Evolutionary conservation across 129 eudicot genomes (phyloP).

Genomic region (Solidago caesia): DNA sequence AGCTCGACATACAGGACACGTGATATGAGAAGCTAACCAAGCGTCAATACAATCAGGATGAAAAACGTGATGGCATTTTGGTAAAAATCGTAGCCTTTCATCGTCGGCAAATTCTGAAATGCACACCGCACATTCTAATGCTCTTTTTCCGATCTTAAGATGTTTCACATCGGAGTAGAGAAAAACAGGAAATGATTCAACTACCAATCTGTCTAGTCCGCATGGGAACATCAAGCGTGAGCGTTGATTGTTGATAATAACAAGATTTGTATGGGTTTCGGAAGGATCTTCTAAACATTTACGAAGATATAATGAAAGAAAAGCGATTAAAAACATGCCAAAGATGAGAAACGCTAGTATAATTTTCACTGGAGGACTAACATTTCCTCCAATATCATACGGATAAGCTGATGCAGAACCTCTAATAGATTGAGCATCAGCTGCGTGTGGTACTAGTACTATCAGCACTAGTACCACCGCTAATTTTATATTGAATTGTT

Average conservation of each 20-base stretch:
- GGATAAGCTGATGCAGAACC: conserved; percentile 16
- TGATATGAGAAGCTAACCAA: conserved; percentile 55
- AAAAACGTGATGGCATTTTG: conserved; percentile 53
- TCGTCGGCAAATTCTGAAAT: conserved; percentile 43
- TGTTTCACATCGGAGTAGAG: conserved; percentile 43
- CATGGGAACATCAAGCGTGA: conserved; percentile 17
- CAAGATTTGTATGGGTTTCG: background rate
- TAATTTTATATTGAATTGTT: background rate
- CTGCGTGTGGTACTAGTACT: conserved; percentile 11
- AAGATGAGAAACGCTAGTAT: conserved; percentile 22
- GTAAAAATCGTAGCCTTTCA: conserved; percentile 40
- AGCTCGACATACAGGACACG: conserved; percentile 66
- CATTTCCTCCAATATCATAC: conserved; percentile 11
- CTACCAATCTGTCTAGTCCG: conserved; percentile 37
- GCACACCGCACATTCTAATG: conserved; percentile 57
- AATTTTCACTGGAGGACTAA: conserved; percentile 32
- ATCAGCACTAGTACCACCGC: background rate
- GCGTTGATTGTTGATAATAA: background rate
- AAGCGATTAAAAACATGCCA: conserved; percentile 33
- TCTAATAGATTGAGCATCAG: conserved; percentile 20
- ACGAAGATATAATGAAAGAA: conserved; percentile 41
- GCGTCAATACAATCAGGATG: conserved; percentile 55
- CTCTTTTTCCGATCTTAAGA: conserved; percentile 35
- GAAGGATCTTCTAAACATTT: conserved; percentile 13
- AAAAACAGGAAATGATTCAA: conserved; percentile 44